Percentiles rank a stretch among this genome's conserved stretches.
Conservation (phyloP, 768 basidiomycete genomes). For the Podaxis mareebaensis region DNA sequence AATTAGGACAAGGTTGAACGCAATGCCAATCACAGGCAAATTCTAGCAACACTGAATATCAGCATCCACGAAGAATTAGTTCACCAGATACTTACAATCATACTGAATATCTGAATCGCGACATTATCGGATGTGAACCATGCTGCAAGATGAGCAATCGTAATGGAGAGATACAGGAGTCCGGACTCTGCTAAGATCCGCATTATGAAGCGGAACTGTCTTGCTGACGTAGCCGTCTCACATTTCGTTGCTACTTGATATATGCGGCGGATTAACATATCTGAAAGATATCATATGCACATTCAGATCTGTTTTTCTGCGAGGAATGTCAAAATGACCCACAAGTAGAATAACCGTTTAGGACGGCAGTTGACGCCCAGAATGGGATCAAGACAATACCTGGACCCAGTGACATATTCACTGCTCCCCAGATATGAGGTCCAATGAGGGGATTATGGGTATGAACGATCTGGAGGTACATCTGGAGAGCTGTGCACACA, state of each 20-base stretch:
- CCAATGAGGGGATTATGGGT: conserved; percentile 4
- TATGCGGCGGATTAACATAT: neutral
- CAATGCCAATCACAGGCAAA: conserved; percentile 2
- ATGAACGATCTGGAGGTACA: conserved; percentile 10
- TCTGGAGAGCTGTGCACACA: conserved; percentile 4
- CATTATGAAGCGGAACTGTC: conserved; percentile 6
- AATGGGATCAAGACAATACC: conserved; percentile 15
- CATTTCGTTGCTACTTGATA: neutral
- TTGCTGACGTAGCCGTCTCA: neutral
- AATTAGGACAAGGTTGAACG: conserved; percentile 7
- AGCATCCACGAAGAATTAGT: too few species aligned
- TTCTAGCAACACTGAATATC: neutral
- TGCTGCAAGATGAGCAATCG: neutral
- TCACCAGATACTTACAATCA: neutral
- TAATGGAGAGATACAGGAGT: conserved; percentile 1
- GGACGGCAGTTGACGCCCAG: conserved; percentile 13
- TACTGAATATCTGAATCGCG: neutral
- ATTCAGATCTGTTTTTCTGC: neutral
- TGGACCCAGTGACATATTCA: conserved; percentile 14
- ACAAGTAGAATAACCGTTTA: conserved; percentile 17
- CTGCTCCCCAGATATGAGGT: neutral
- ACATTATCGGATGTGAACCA: neutral
- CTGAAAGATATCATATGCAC: neutral
- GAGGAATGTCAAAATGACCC: neutral
- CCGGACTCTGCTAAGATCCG: conserved; percentile 13